Evolutionary conservation across 176 grass and related monocot genomes (phyloP).

Genomic region (Juncus effusus): DNA sequence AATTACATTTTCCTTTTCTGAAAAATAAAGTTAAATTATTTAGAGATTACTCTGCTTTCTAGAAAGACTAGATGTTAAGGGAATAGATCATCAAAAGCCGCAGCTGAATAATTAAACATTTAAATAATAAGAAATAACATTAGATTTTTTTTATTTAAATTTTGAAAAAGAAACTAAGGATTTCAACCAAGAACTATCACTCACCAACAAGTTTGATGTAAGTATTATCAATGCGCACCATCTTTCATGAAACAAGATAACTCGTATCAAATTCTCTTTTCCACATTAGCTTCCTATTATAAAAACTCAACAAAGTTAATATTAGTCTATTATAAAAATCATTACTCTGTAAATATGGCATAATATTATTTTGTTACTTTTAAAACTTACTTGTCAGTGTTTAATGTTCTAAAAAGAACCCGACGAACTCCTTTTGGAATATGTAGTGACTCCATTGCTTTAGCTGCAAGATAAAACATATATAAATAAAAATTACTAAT

Average conservation of each 20-base stretch:
- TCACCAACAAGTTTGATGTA: constrained; percentile 53
- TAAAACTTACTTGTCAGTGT: constrained; percentile 42
- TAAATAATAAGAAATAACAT: not conserved
- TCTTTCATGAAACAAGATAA: constrained; percentile 53
- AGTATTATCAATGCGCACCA: constrained; percentile 52
- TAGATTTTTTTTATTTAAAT: not conserved
- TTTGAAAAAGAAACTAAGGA: not conserved
- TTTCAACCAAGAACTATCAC: constrained; percentile 12
- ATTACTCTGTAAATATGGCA: not conserved
- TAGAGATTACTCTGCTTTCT: constrained; percentile 24
- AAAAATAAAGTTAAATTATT: not conserved
- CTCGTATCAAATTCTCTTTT: constrained; percentile 48
- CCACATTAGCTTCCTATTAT: constrained; percentile 47
- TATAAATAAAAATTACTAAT: not conserved
- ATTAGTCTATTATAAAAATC: not conserved
- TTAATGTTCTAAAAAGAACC: constrained; percentile 52
- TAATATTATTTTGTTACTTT: too few relatives aligned
- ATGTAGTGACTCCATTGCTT: constrained; percentile 44
- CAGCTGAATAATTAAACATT: constrained; percentile 22
- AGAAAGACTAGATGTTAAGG: constrained; percentile 49
- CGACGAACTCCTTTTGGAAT: constrained; percentile 49
- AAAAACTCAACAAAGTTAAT: not conserved
- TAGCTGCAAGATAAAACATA: constrained; percentile 29
- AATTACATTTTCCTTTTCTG: not conserved
- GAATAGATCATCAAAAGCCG: constrained; percentile 46